Percentiles rank a stretch among this genome's conserved stretches.
These are phyloP conservation scores for Solanum ossicruentum DNA, from an alignment of 257 asterid species.

Conservation along the genomic window DNA sequence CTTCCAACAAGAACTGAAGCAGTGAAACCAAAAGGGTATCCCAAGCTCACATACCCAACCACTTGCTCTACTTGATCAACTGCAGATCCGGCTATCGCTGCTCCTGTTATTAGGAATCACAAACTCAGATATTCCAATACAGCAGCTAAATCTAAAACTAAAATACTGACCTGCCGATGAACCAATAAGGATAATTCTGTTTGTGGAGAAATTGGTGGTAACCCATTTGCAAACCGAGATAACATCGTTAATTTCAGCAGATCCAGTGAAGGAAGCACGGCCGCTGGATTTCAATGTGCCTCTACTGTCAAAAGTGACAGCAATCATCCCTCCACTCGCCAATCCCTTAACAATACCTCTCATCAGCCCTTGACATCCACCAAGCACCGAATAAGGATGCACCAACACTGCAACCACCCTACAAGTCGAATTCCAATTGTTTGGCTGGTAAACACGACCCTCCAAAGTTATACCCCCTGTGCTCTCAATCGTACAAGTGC, in stretches of 20 bases:
- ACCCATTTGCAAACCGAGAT: slow-evolving; percentile 71
- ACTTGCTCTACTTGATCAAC: slow-evolving; percentile 12
- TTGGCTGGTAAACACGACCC: slow-evolving; percentile 41
- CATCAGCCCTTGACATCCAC: slow-evolving; percentile 75
- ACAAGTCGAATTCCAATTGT: not conserved
- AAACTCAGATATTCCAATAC: too few relatives aligned
- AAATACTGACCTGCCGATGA: slow-evolving; percentile 10
- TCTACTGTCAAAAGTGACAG: slow-evolving; percentile 69
- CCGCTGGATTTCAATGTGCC: slow-evolving; percentile 84
- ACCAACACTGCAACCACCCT: slow-evolving; percentile 46
- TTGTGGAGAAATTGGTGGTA: slow-evolving; percentile 31
- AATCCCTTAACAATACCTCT: slow-evolving; percentile 64
- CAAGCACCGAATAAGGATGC: slow-evolving; percentile 68
- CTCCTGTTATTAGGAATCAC: slow-evolving; percentile 21
- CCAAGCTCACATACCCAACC: slow-evolving; percentile 58
- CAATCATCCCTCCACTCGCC: slow-evolving; percentile 40
- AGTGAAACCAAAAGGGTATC: slow-evolving; percentile 66
- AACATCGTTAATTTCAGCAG: slow-evolving; percentile 63
- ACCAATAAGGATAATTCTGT: slow-evolving; percentile 54
- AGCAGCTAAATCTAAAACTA: not conserved
- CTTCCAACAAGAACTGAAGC: slow-evolving; percentile 74
- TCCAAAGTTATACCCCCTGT: slow-evolving; percentile 21
- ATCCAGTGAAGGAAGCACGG: slow-evolving; percentile 43
- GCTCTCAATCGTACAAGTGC: not conserved
- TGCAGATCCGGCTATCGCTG: slow-evolving; percentile 62